Evolutionary conservation across 2,329 filamentous ascomycete species (phyloP), one percentile per base, ranked within the genome.

Genomic region (Acephala macrosclerotiorum): DNA sequence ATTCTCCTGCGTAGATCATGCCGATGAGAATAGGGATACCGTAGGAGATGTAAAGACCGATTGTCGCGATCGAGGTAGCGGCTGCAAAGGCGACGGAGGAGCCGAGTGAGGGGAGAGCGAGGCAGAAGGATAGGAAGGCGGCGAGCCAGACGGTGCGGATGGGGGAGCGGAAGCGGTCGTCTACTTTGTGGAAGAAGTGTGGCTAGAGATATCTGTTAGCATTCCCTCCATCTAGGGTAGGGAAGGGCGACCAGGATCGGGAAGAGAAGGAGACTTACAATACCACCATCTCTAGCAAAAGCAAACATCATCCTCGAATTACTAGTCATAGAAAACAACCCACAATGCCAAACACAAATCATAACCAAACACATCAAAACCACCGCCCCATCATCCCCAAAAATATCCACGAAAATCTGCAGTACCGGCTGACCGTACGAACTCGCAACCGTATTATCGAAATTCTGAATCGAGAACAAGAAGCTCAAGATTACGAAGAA

Each of bases 271-370:
- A 22, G 18, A 69, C 78, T 73, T 64, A 74, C 72, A 66, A 87
- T 83, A 20, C 84, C 85, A n/a, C 82, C 79, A 69, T 87, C 85
- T 18, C 85, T 80, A 0, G 82, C 79, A 70, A 87, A 87, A 0
- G 84, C 84, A 70, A 86, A 87, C 83, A 87, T 87, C 85, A 87
- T 87, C 29, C 85, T 79, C 45, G 80, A 83, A 71, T 87, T 87
- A 58, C 79, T 82, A 0, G 85, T 88, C 78, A 89, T 79, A 59
- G 80, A 83, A 72, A 88, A 88, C 0, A 88, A 78, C 0, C 85
- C 86, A 66, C 85, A 87, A 72, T 88, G 86, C 86, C 86, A 88
- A 3, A 88, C 83, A 63, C 86, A 88, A 36, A 88, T 76, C 69
- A 88, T 86, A 67, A 88, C 80, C 16, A 88, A 75, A 0, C 77